These are phyloP conservation scores for Sclerotinia spermophila DNA, from an alignment of 2,329 filamentous ascomycete genomes.

Conservation along the genomic window DNA sequence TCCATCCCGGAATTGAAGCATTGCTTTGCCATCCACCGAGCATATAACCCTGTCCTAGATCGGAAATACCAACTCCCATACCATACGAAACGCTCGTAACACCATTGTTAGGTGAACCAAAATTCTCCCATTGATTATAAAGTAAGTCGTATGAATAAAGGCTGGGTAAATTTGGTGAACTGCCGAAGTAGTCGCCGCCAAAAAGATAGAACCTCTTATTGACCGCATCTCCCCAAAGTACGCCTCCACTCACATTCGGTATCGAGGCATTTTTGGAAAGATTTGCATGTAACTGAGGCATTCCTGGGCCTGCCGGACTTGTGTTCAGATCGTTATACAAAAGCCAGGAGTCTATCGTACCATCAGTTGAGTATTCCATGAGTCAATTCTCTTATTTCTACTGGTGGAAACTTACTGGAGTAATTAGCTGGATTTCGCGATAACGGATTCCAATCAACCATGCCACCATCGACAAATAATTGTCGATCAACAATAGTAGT, in stretches of 20 bases:
- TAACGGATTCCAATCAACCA: conserved; percentile 52
- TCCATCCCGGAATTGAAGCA: conserved; percentile 50
- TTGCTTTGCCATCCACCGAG: conserved; percentile 61
- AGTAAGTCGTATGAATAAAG: conserved; percentile 58
- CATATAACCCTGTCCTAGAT: conserved; percentile 56
- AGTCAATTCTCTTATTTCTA: neutral
- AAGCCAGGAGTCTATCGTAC: conserved; percentile 47
- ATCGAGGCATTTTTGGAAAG: conserved; percentile 56
- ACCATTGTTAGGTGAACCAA: conserved; percentile 39
- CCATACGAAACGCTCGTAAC: conserved; percentile 53
- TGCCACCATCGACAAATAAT: conserved; percentile 61
- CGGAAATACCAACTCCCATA: conserved; percentile 52
- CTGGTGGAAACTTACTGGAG: conserved; percentile 47
- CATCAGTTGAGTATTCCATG: neutral
- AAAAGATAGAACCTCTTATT: conserved; percentile 63
- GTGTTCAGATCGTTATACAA: conserved; percentile 55
- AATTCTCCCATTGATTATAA: conserved; percentile 52
- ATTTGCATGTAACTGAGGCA: conserved; percentile 53
- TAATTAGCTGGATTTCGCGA: conserved; percentile 48
- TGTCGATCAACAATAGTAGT: conserved; percentile 56
- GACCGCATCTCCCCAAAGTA: conserved; percentile 57
- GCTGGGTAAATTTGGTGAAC: conserved; percentile 44
- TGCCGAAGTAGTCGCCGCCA: conserved; percentile 52
- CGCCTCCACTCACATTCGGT: conserved; percentile 47
- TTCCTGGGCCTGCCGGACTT: conserved; percentile 39